A percentile compares a stretch with the other conserved stretches of the same genome.
phyloP scores from a whole-genome alignment of 352 stramenopile genomes.

The Pythium biforme region DNA sequence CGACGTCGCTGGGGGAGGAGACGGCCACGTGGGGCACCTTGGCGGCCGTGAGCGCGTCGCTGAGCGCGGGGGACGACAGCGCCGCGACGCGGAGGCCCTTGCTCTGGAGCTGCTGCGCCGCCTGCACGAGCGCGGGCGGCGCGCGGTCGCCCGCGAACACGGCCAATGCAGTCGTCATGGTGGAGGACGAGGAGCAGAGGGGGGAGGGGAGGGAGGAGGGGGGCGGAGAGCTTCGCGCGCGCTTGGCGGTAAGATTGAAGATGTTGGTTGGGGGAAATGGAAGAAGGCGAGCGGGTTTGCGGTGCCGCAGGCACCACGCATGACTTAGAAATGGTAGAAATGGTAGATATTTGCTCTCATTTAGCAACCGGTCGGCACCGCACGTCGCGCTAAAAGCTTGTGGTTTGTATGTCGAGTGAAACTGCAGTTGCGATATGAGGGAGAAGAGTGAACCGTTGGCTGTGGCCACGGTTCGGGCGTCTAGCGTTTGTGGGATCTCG shows the following conservation, averaged over 20 bases:
- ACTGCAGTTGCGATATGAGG: background rate
- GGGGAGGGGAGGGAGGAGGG: background rate
- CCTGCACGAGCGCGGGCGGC: conserved; percentile 43
- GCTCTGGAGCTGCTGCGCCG: conserved; percentile 48
- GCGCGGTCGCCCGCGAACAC: conserved; percentile 67
- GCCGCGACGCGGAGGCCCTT: conserved; percentile 60
- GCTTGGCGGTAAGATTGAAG: conserved; percentile 19
- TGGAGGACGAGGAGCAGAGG: background rate
- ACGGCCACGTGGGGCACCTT: conserved; percentile 79
- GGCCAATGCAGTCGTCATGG: conserved; percentile 53
- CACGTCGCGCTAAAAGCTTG: background rate
- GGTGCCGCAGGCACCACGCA: conserved; percentile 14
- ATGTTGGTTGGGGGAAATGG: background rate
- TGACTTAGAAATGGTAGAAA: conserved; percentile 3
- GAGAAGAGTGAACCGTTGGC: conserved; percentile 3
- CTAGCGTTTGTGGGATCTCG: too few relatives aligned
- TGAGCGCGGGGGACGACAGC: conserved; percentile 53
- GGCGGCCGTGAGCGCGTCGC: conserved; percentile 57
- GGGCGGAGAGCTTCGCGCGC: background rate
- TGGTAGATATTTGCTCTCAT: background rate
- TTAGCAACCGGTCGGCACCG: background rate
- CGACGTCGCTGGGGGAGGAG: conserved; percentile 54
- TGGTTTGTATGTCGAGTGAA: background rate
- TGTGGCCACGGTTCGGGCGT: background rate
- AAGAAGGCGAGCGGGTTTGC: background rate